phyloP scores from a whole-genome alignment of 371 early-diverging fungal genomes.

The Zychaea mexicana region DNA sequence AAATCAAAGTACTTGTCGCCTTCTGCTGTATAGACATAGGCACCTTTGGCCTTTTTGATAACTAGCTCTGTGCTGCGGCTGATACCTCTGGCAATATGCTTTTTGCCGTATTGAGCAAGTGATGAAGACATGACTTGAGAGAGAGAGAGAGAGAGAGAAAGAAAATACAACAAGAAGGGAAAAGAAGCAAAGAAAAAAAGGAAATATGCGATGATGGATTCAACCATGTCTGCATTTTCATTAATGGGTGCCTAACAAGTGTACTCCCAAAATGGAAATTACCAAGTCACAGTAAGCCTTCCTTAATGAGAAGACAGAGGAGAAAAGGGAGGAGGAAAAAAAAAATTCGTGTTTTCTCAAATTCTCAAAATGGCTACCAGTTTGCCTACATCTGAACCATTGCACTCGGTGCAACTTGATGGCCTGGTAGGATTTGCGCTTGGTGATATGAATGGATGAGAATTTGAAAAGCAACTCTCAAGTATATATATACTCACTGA shows the following conservation, averaged over 20 bases:
- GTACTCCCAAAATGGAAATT: background rate
- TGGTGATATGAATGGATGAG: background rate
- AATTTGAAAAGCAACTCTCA: too few relatives aligned
- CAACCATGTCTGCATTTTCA: too few relatives aligned
- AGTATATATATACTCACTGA: too few relatives aligned
- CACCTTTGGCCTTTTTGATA: constrained; percentile 47
- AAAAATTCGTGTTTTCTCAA: constrained; percentile 9
- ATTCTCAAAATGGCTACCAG: constrained; percentile 22
- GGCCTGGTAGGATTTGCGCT: constrained; percentile 48
- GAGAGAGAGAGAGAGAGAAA: background rate
- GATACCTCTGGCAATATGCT: constrained; percentile 49
- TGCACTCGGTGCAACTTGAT: constrained; percentile 57
- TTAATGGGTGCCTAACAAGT: background rate
- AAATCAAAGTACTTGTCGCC: constrained; percentile 60
- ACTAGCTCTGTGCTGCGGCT: constrained; percentile 52
- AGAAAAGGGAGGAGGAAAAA: background rate
- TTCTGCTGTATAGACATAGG: constrained; percentile 47
- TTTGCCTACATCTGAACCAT: constrained; percentile 32
- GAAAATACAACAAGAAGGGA: background rate
- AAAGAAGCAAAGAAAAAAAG: background rate
- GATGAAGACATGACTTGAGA: constrained; percentile 15
- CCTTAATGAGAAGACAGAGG: too few relatives aligned
- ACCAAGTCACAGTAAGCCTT: background rate
- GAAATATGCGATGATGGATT: too few relatives aligned
- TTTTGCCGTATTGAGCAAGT: constrained; percentile 47